Percentiles rank a stretch among this genome's conserved stretches.
Evolutionary conservation across 192 early-diverging fungal genomes (phyloP).

Genomic region (Backusella australiensis): DNA sequence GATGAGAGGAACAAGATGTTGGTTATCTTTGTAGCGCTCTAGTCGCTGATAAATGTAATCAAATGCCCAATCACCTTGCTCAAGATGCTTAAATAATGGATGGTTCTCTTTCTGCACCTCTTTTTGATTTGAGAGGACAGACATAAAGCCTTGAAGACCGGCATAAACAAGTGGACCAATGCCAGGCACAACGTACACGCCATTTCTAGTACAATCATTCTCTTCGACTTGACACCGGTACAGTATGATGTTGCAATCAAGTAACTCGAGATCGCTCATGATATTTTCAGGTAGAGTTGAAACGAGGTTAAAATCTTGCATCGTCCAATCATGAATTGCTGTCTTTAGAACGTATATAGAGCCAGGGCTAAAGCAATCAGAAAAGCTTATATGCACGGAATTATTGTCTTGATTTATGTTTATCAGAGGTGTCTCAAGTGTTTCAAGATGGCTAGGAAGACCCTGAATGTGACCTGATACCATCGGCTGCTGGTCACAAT

Average conservation of each 20-base stretch:
- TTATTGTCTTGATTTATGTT: conserved; percentile 46
- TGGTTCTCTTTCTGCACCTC: conserved; percentile 87
- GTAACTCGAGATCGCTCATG: conserved; percentile 52
- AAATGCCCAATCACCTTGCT: conserved; percentile 87
- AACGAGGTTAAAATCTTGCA: conserved; percentile 51
- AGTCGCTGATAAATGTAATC: conserved; percentile 85
- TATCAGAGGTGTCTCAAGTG: conserved; percentile 44
- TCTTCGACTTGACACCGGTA: conserved; percentile 89
- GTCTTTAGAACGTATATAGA: conserved; percentile 74
- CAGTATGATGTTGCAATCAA: conserved; percentile 81
- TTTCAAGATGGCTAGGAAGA: conserved; percentile 45
- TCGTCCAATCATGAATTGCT: conserved; percentile 46
- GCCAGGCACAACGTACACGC: conserved; percentile 89
- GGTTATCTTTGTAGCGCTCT: conserved; percentile 36
- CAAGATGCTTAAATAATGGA: conserved; percentile 84
- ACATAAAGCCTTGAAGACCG: conserved; percentile 91
- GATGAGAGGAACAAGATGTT: conserved; percentile 31
- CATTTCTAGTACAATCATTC: conserved; percentile 72
- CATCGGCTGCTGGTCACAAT: conserved; percentile 20
- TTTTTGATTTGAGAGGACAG: conserved; percentile 72
- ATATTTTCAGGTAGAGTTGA: conserved; percentile 60
- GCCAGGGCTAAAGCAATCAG: conserved; percentile 78
- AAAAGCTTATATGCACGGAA: conserved; percentile 60
- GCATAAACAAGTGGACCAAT: conserved; percentile 81
- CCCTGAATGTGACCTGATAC: conserved; percentile 36